Percentiles rank a stretch among this genome's conserved stretches.
phyloP scores from a whole-genome alignment of 78 protist species.

The Tieghemostelium lacteum region DNA sequence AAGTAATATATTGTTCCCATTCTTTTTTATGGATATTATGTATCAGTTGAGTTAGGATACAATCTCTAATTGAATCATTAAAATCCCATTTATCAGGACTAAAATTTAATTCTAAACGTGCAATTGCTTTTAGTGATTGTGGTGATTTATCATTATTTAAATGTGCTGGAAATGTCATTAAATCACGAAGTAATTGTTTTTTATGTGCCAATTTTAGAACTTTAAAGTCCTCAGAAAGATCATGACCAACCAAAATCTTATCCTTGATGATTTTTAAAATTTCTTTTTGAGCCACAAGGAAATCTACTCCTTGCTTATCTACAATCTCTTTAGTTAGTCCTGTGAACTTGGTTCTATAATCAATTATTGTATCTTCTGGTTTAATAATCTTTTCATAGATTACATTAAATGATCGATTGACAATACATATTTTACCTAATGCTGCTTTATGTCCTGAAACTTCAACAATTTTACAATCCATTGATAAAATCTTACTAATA shows the following conservation, averaged over 20 bases:
- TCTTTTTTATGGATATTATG: constrained; percentile 33
- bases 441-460: constrained; percentile 30
- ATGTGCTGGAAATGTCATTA: background rate
- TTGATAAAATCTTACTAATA: no score
- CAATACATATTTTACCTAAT: constrained; percentile 41
- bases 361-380: constrained; percentile 21
- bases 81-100: background rate
- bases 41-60: background rate
- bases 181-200: constrained; percentile 18
- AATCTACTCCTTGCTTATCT: constrained; percentile 12
- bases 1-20: constrained; percentile 40
- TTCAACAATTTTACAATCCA: constrained; percentile 68
- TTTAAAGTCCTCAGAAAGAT: constrained; percentile 6
- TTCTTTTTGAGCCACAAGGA: constrained; percentile 31
- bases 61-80: constrained; percentile 11
- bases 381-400: constrained; percentile 29
- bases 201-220: constrained; percentile 4
- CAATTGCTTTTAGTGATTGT: constrained; percentile 16
- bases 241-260: constrained; percentile 49
- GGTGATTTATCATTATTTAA: background rate
- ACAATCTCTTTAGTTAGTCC: constrained; percentile 37
- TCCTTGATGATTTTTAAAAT: constrained; percentile 9
- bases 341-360: constrained; percentile 44
- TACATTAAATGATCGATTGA: constrained; percentile 8
- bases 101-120: background rate